Percentiles rank a stretch among this genome's conserved stretches.
phyloP scores from a whole-genome alignment of 371 early-diverging fungal species.

The Mycotypha africana region DNA sequence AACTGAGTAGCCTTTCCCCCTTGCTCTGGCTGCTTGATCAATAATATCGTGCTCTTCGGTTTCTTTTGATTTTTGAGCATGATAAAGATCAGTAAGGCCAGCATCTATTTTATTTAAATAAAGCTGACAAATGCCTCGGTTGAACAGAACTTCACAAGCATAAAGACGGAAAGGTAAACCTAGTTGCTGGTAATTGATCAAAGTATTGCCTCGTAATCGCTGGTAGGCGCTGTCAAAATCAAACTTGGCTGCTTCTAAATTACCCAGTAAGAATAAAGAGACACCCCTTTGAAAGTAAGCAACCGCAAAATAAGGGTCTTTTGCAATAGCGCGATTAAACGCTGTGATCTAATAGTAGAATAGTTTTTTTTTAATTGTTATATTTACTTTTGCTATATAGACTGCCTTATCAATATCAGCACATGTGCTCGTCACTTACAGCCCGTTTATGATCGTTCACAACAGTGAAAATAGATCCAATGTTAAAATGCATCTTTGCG shows the following conservation, averaged over 20 bases:
- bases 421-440: constrained; percentile 47
- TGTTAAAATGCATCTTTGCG: constrained; percentile 92
- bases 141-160: constrained; percentile 85
- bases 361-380: too few species aligned
- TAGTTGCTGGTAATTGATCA: constrained; percentile 91
- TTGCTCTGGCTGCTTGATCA: constrained; percentile 63
- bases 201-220: constrained; percentile 79
- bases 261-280: constrained; percentile 57
- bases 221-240: constrained; percentile 51
- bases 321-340: constrained; percentile 61
- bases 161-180: constrained; percentile 84
- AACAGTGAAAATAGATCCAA: constrained; percentile 75
- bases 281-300: constrained; percentile 91
- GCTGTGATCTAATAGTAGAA: constrained; percentile 60
- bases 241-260: constrained; percentile 57
- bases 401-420: too few species aligned
- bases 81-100: constrained; percentile 68
- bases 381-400: too few species aligned
- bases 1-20: constrained; percentile 70
- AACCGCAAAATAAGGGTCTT: constrained; percentile 85
- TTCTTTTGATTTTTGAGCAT: constrained; percentile 61
- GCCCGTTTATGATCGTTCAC: constrained; percentile 73
- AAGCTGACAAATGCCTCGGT: constrained; percentile 80
- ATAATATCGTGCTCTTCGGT: constrained; percentile 69
- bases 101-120: constrained; percentile 66